phyloP scores from a whole-genome alignment of 805 yeast species.

The Saccharomyces eubayanus region DNA sequence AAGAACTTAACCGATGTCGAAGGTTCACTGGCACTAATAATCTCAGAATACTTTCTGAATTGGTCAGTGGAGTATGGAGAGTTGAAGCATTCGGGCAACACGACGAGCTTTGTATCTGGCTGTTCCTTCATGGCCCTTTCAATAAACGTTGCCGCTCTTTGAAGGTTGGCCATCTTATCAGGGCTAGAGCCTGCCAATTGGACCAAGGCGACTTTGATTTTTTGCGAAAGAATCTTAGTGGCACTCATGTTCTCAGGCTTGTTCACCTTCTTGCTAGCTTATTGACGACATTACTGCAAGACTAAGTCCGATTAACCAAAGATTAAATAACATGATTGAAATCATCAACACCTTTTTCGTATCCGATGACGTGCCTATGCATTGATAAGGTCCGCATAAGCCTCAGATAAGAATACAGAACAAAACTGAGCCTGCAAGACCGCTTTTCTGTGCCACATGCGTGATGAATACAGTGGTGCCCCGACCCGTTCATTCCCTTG shows the following conservation, averaged over 20 bases:
- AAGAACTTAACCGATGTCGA: conserved; percentile 48
- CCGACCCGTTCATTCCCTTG: background rate
- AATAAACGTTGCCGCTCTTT: conserved; percentile 56
- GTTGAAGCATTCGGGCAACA: conserved; percentile 93
- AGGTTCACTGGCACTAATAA: conserved; percentile 67
- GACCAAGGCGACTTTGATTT: conserved; percentile 70
- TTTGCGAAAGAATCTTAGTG: conserved; percentile 30
- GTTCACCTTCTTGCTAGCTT: background rate
- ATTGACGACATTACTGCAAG: background rate
- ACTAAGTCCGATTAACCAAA: background rate
- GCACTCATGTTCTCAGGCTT: background rate
- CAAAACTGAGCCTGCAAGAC: background rate
- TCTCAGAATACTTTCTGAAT: conserved; percentile 81
- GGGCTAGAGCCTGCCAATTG: conserved; percentile 67
- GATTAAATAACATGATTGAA: background rate
- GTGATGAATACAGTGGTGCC: too few relatives aligned
- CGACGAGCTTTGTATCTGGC: conserved; percentile 61
- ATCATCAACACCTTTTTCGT: background rate
- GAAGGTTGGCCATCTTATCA: conserved; percentile 70
- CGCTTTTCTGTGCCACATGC: background rate
- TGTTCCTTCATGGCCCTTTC: conserved; percentile 52
- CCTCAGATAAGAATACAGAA: background rate
- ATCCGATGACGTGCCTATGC: background rate
- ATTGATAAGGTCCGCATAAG: background rate
- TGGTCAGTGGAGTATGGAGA: conserved; percentile 87